These are phyloP conservation scores for Sclerotinia subarctica DNA, from an alignment of 2,329 filamentous ascomycete species.

Conservation along the genomic window DNA sequence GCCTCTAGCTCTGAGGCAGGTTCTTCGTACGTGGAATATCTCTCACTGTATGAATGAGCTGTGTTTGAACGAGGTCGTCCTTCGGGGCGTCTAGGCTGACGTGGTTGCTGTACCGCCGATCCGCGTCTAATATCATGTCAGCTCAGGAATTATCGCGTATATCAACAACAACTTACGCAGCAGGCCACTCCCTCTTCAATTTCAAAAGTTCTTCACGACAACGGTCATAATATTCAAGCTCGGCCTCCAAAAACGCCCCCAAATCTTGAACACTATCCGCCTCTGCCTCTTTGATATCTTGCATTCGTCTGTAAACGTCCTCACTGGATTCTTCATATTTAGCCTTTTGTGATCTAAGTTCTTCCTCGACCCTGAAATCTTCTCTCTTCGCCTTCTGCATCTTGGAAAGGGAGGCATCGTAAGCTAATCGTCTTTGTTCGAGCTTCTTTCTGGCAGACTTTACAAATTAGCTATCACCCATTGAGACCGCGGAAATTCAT, in stretches of 20 bases:
- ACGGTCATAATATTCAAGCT: conserved; percentile 87
- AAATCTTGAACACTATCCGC: conserved; percentile 78
- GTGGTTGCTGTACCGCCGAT: conserved; percentile 22
- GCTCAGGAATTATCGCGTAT: background rate
- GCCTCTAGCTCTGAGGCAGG: conserved; percentile 43
- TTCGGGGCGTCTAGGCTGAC: conserved; percentile 27
- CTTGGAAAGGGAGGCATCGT: conserved; percentile 84
- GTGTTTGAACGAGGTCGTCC: conserved; percentile 58
- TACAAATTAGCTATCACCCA: conserved; percentile 29
- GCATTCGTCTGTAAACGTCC: conserved; percentile 87
- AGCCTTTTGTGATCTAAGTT: conserved; percentile 83
- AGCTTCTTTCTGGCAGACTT: conserved; percentile 87
- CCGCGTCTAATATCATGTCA: conserved; percentile 17
- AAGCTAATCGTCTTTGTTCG: conserved; percentile 81
- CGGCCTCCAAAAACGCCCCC: conserved; percentile 77
- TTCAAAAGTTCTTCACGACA: conserved; percentile 78
- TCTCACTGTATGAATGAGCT: conserved; percentile 59
- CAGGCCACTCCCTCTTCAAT: conserved; percentile 67
- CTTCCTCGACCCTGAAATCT: conserved; percentile 89
- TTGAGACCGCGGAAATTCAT: background rate
- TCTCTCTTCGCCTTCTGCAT: conserved; percentile 93
- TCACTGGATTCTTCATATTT: conserved; percentile 97
- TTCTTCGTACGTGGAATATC: conserved; percentile 54
- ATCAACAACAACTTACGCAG: conserved; percentile 46
- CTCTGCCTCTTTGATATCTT: conserved; percentile 93